Evolutionary conservation across 2,329 filamentous ascomycete genomes (phyloP).

Genomic region (Calonectria fujianensis): DNA sequence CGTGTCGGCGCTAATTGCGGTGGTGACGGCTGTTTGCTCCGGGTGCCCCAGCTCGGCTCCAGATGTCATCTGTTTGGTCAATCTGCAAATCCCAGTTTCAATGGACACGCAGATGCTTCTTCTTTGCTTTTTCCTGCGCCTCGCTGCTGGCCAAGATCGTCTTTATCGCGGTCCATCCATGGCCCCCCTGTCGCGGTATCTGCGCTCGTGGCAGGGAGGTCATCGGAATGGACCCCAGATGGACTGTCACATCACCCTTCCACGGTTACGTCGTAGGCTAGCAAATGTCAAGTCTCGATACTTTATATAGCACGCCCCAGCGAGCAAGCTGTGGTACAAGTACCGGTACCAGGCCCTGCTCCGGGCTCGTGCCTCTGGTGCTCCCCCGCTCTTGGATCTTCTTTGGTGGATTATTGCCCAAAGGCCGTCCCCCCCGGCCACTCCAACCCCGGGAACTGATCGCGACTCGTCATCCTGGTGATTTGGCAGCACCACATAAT

Average conservation of each 20-base stretch:
- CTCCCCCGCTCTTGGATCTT: slow-evolving; percentile 35
- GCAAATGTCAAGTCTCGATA: slow-evolving; percentile 8
- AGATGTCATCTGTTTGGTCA: slow-evolving; percentile 12
- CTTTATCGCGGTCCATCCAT: slow-evolving; percentile 18
- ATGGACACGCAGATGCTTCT: slow-evolving; percentile 18
- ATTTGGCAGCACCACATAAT: slow-evolving; percentile 39
- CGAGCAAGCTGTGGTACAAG: not conserved
- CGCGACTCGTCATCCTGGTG: slow-evolving; percentile 41
- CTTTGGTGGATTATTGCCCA: slow-evolving; percentile 43
- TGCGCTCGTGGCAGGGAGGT: slow-evolving; percentile 23
- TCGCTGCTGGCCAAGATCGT: slow-evolving; percentile 16
- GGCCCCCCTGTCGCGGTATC: slow-evolving; percentile 33
- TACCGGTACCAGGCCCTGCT: slow-evolving; percentile 25
- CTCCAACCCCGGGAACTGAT: slow-evolving; percentile 37
- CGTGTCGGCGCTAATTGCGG: slow-evolving; percentile 28
- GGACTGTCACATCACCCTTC: slow-evolving; percentile 33
- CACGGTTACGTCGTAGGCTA: slow-evolving; percentile 12
- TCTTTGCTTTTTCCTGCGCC: slow-evolving; percentile 18
- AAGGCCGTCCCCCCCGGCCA: slow-evolving; percentile 31
- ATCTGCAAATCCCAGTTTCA: slow-evolving; percentile 13
- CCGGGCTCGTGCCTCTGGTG: slow-evolving; percentile 7
- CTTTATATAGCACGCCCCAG: slow-evolving; percentile 1
- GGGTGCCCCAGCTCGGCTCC: slow-evolving; percentile 15
- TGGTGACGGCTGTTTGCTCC: slow-evolving; percentile 23
- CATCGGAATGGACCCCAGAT: slow-evolving; percentile 29